These are phyloP conservation scores for Cichorium intybus DNA, from an alignment of 140 eudicot genomes.

Conservation along the genomic window DNA sequence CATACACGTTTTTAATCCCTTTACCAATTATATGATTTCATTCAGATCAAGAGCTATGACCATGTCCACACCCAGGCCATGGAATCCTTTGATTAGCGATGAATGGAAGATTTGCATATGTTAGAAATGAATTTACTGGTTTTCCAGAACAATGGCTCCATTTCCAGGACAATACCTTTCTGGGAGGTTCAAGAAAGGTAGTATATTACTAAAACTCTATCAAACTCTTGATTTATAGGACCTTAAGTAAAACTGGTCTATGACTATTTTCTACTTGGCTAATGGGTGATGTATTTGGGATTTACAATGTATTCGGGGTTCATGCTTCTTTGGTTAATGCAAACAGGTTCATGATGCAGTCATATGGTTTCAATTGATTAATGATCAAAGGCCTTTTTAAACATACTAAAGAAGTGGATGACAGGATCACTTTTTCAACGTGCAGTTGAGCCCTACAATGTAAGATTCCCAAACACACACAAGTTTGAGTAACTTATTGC, in stretches of 20 bases:
- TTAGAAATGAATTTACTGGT: conserved; percentile 46
- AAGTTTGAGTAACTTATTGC: no score
- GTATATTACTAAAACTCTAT: no score
- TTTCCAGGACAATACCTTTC: conserved; percentile 47
- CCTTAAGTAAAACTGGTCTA: not conserved
- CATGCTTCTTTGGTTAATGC: no score
- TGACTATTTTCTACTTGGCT: not conserved
- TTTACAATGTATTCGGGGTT: no score
- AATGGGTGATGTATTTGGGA: conserved; percentile 73
- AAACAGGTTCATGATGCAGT: no score
- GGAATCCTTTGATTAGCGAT: conserved; percentile 60
- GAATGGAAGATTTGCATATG: conserved; percentile 61
- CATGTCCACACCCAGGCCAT: conserved; percentile 40
- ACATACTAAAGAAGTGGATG: no score
- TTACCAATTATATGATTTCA: not conserved
- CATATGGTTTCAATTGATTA: no score
- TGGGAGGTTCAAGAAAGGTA: conserved; percentile 71
- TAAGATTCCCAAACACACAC: no score
- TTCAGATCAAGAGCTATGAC: conserved; percentile 35
- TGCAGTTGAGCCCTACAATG: no score
- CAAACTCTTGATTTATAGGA: not conserved
- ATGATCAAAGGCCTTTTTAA: no score
- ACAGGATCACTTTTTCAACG: no score
- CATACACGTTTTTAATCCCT: not conserved
- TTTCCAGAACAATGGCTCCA: conserved; percentile 71